These are phyloP conservation scores for Lactifluus pinguis DNA, from an alignment of 768 basidiomycete genomes.

Conservation along the genomic window DNA sequence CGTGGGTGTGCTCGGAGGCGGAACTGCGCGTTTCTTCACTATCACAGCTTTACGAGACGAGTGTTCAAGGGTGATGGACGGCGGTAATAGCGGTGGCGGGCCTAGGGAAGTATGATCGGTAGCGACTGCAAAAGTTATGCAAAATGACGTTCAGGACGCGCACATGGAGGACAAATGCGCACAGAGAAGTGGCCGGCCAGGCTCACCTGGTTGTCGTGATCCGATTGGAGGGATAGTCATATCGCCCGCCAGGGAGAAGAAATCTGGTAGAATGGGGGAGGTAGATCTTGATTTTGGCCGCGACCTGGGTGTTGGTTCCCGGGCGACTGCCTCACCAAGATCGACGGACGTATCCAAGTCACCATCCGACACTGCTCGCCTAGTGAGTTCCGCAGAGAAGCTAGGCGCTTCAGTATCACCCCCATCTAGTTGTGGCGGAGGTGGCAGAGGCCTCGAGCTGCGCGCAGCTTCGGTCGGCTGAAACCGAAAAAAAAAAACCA, in stretches of 20 bases:
- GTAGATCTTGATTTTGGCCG: background rate
- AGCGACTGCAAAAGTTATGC: background rate
- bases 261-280: background rate
- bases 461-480: background rate
- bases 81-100: background rate
- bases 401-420: background rate
- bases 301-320: background rate
- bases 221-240: background rate
- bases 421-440: background rate
- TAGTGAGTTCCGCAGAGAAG: background rate
- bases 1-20: background rate
- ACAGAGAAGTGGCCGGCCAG: too few relatives aligned
- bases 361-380: background rate
- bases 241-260: background rate
- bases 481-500: background rate
- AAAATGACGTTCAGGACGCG: background rate
- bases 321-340: conserved; percentile 5
- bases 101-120: background rate
- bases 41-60: background rate
- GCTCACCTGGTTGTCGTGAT: background rate
- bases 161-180: background rate
- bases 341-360: conserved; percentile 7
- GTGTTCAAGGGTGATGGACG: background rate
- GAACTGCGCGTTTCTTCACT: conserved; percentile 2
- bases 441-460: background rate